A percentile compares a stretch with the other conserved stretches of the same genome.
These are phyloP conservation scores for Jacaranda copaia DNA, from an alignment of 257 asterid species.

Conservation along the genomic window DNA sequence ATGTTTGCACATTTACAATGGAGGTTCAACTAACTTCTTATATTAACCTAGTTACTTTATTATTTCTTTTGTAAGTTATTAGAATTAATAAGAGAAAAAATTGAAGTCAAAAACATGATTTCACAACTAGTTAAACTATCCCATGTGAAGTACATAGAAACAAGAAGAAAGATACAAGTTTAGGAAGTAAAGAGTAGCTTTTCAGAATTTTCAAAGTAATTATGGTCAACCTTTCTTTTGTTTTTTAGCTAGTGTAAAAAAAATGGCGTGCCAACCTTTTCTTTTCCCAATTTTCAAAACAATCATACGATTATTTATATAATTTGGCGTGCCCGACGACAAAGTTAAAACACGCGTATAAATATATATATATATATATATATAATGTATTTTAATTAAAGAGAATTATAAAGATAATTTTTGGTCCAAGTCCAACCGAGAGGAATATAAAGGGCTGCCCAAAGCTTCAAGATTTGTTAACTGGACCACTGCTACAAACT, in stretches of 20 bases:
- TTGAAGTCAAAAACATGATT: conserved; percentile 1
- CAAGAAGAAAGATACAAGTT: not conserved
- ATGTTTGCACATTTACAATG: not conserved
- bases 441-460: conserved; percentile 10
- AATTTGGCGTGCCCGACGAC: not conserved
- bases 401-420: not conserved
- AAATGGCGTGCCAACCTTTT: too few species aligned
- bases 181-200: not conserved
- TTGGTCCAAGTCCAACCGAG: not conserved
- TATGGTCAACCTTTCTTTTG: not conserved
- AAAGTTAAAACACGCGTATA: not conserved
- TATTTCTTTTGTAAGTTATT: not conserved
- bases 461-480: conserved; percentile 49
- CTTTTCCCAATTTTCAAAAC: not conserved
- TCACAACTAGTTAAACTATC: not conserved
- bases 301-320: not conserved
- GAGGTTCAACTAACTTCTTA: not conserved
- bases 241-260: not conserved
- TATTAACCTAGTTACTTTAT: too few species aligned
- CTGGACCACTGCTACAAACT: conserved; percentile 46
- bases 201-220: too few species aligned
- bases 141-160: not conserved
- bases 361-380: too few species aligned
- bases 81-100: not conserved
- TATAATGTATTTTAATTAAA: not conserved